phyloP scores from a whole-genome alignment of 345 rosid genomes.

The Lepidium didymum region DNA sequence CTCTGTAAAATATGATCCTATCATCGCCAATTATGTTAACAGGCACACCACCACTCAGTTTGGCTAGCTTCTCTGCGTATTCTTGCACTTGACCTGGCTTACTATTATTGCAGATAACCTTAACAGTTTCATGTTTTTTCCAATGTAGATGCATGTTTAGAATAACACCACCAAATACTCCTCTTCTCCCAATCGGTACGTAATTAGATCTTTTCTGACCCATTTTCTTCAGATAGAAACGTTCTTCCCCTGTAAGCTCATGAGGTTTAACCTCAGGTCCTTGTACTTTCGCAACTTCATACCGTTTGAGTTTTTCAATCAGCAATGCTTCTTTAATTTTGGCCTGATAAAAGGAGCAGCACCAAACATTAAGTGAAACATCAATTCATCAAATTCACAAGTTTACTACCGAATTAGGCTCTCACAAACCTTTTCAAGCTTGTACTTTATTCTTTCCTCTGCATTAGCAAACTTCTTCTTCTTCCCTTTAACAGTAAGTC shows the following conservation, averaged over 20 bases:
- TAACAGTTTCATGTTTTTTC: conserved; percentile 93
- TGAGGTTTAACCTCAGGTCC: conserved; percentile 79
- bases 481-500: conserved; percentile 60
- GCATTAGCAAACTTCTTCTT: conserved; percentile 60
- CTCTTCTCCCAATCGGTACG: conserved; percentile 82
- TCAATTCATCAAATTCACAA: neutral
- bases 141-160: conserved; percentile 95
- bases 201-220: conserved; percentile 86
- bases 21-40: conserved; percentile 70
- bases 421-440: conserved; percentile 66
- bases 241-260: conserved; percentile 77
- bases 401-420: neutral
- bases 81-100: conserved; percentile 69
- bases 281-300: conserved; percentile 71
- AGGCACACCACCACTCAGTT: conserved; percentile 85
- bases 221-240: conserved; percentile 72
- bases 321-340: conserved; percentile 76
- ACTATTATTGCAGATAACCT: conserved; percentile 80
- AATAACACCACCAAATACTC: conserved; percentile 83
- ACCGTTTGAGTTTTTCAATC: conserved; percentile 71
- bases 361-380: neutral
- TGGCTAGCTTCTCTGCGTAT: conserved; percentile 64
- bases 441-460: conserved; percentile 67
- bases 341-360: conserved; percentile 37
- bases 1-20: conserved; percentile 70